Evolutionary conservation across 495 filamentous ascomycete species (phyloP).

Genomic region (Aspergillus heteromorphus): DNA sequence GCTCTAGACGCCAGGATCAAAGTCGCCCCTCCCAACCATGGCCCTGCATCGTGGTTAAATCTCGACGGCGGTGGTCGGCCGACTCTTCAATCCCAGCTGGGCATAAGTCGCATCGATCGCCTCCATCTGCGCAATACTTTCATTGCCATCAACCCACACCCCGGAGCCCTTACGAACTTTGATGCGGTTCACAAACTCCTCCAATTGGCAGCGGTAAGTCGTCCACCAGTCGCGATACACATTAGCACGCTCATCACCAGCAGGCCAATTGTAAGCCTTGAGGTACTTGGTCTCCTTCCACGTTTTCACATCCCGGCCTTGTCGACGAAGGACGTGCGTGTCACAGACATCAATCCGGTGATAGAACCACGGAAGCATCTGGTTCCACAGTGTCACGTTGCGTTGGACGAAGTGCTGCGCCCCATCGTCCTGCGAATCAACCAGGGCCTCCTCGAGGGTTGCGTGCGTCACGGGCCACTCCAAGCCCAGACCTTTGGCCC

Average conservation of each 20-base stretch:
- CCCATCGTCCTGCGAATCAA: slow-evolving; percentile 21
- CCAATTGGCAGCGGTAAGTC: slow-evolving; percentile 48
- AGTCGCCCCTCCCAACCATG: no score
- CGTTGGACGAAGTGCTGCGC: slow-evolving; percentile 25
- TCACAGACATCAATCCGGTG: slow-evolving; percentile 51
- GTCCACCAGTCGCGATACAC: slow-evolving; percentile 35
- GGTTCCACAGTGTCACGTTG: slow-evolving; percentile 39
- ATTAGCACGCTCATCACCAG: slow-evolving; percentile 23
- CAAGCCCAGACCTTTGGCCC: slow-evolving; percentile 11
- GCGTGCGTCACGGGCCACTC: slow-evolving; percentile 25
- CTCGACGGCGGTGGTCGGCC: slow-evolving; percentile 17
- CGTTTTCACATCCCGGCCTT: slow-evolving; percentile 25
- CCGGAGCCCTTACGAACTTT: slow-evolving; percentile 34
- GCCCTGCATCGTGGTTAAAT: no score
- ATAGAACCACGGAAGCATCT: slow-evolving; percentile 30
- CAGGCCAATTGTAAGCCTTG: slow-evolving; percentile 45
- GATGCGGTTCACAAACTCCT: slow-evolving; percentile 52
- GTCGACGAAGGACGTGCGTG: slow-evolving; percentile 29
- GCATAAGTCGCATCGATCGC: slow-evolving; percentile 50
- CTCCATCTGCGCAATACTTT: slow-evolving; percentile 48
- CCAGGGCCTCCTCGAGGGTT: slow-evolving; percentile 18
- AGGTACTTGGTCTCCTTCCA: slow-evolving; percentile 38
- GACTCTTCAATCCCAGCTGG: slow-evolving; percentile 34
- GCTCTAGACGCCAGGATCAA: no score
- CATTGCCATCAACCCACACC: slow-evolving; percentile 46